phyloP scores from a whole-genome alignment of 148 eudicot genomes.

The Bassia scoparia region DNA sequence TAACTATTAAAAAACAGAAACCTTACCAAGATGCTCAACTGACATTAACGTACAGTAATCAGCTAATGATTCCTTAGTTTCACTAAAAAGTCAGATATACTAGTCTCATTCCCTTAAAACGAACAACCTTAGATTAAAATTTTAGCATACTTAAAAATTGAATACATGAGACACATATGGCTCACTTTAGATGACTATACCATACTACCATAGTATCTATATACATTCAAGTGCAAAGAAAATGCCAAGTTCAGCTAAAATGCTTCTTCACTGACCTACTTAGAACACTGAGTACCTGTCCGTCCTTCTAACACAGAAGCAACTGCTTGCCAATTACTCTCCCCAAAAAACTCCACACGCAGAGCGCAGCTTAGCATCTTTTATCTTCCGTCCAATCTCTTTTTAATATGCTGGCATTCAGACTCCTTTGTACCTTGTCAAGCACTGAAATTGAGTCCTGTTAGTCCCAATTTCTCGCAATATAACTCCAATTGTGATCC shows the following conservation, averaged over 20 bases:
- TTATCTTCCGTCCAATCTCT: conserved; percentile 81
- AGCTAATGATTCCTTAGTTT: background rate
- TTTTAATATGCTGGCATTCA: conserved; percentile 70
- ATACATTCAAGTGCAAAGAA: background rate
- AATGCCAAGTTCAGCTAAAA: background rate
- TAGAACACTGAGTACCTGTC: conserved; percentile 89
- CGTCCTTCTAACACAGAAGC: conserved; percentile 82
- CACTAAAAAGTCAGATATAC: background rate
- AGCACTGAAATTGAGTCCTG: conserved; percentile 85
- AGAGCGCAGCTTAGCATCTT: conserved; percentile 62
- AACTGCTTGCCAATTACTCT: conserved; percentile 81
- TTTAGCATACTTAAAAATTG: background rate
- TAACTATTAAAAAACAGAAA: background rate
- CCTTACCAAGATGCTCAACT: background rate
- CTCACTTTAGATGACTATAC: background rate
- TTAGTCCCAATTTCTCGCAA: conserved; percentile 60
- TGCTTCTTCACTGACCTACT: conserved; percentile 64
- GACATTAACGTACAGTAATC: no score
- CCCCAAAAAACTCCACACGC: conserved; percentile 82
- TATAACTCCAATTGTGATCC: conserved; percentile 63
- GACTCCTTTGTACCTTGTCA: conserved; percentile 82
- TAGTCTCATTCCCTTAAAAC: background rate
- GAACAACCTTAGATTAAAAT: conserved; percentile 7
- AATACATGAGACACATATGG: background rate
- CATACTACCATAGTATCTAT: background rate